Percentiles rank a stretch among this genome's conserved stretches.
Evolutionary conservation across 257 asterid species (phyloP).

Genomic region (Echium plantagineum): DNA sequence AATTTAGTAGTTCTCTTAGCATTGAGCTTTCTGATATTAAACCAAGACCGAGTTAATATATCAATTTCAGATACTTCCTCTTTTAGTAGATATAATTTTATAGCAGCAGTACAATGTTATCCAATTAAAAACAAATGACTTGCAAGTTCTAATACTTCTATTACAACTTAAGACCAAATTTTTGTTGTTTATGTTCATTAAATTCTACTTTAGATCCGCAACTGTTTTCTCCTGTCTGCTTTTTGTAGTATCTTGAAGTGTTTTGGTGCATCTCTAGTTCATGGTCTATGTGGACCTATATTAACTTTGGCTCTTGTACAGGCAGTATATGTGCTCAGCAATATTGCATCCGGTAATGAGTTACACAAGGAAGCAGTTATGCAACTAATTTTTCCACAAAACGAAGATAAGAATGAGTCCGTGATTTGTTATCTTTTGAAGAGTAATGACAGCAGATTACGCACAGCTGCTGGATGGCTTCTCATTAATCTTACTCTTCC

Average conservation of each 20-base stretch:
- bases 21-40: too few species aligned
- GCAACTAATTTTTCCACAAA: conserved; percentile 46
- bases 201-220: neutral
- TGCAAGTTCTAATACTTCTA: neutral
- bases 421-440: conserved; percentile 48
- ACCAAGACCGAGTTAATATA: too few species aligned
- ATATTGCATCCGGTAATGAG: conserved; percentile 83
- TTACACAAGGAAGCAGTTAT: conserved; percentile 82
- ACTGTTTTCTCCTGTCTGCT: neutral
- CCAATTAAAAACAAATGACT: neutral
- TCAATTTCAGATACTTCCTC: too few species aligned
- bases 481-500: conserved; percentile 70
- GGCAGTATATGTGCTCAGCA: conserved; percentile 71
- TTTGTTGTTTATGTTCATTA: neutral
- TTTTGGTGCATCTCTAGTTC: conserved; percentile 1
- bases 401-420: conserved; percentile 27
- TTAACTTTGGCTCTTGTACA: conserved; percentile 13
- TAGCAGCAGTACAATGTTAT: neutral
- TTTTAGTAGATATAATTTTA: too few species aligned
- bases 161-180: too few species aligned
- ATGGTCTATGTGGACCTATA: neutral
- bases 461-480: conserved; percentile 74
- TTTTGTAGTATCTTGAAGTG: neutral
- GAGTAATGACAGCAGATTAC: conserved; percentile 58
- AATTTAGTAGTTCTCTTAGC: too few species aligned